Evolutionary conservation across 495 filamentous ascomycete species (phyloP), one percentile per base, ranked within the genome.

Genomic region (Saxispiralis lemnorum): DNA sequence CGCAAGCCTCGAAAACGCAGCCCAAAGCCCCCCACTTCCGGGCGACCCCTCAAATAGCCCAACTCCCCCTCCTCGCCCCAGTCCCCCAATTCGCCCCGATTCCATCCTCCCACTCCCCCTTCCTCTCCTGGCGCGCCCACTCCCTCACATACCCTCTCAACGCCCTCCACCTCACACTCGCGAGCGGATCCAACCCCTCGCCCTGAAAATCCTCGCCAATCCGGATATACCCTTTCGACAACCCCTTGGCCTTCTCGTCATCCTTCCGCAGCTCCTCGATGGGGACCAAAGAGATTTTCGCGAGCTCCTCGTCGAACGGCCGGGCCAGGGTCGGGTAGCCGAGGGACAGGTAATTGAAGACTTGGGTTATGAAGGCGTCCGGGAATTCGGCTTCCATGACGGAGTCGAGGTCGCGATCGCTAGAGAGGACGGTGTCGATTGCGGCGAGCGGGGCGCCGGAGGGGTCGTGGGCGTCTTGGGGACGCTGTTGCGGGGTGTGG

Each of bases 341-440:
- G 16, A 95, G 70, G 1, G 83, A 92, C 12, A 95, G 68, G 61
- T 95, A 95, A 56, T 95, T 93, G 66, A 87, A 95, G 14, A 95
- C 83, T 59, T 95, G 86, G 2, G 84, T 92, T 33, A 94, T 73
- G 61, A 93, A 88, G n/a, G 61, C 67, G 58, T 93, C 83, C 45
- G 76, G 59, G 51, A 86, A 85, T 55, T 89, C 83, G 38, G 66
- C 60, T 11, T 73, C 65, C 32, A 80, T 67, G 28, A 65, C 54
- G 33, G 74, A 7, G 40, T 59, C 58, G 35, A 52, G 35, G 0
- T 39, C 34, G 24, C 35, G 43, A 28, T 51, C 48, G 31, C 38
- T 67, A 47, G 69, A 67, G 13, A 61, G 54, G 28, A 48, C 19
- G 21, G 28, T 31, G 39, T 48, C 45, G 7, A 55, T 33, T 17